Evolutionary conservation across 2,329 filamentous ascomycete genomes (phyloP), one percentile per base, ranked within the genome.

Genomic region (Lasiodiplodia gonubiensis): DNA sequence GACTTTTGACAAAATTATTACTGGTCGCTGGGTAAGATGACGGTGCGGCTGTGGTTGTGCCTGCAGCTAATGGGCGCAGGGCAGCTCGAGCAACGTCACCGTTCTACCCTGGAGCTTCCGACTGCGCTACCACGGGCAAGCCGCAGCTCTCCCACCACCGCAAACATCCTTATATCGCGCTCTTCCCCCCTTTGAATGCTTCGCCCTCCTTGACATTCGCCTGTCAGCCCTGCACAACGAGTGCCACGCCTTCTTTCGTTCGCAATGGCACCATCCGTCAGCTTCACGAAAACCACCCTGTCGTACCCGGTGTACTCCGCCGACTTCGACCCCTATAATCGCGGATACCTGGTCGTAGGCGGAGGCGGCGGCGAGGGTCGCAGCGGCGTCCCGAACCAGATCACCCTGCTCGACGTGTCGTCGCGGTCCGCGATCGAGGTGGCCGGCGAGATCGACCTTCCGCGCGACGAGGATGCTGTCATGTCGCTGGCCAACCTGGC

Each of bases 291-390:
- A 78, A 83, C 88, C 72, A 88, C 88, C 67, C 86, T 96, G 71
- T 87, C 89, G 68, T 97, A 94, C 79, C 94, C 94, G 59, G 86
- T 97, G 68, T 97, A 93, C 79, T 89, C 91, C 67, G 91, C 93
- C 77, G 93, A 93, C 75, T 97, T 97, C 79, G 93, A 97, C 76
- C 92, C 91, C 63, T 86, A 90, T 74, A 89, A 96, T 81, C 86
- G 90, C 68, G 87, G 87, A 70, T 89, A 89, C 70, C 84, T 97
- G 27, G 82, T 97, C 10, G 92, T 97, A 46, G 93, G 90, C 69
- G 94, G 94, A 64, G 94, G 94, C 69, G 94, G 94, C 71, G 94
- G 94, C 61, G 89, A 66, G 66, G 70, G 70, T 37, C 88, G 88
- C 71, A 93, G 88, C 71, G 93, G 93, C 53, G 92, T 97, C 25